Evolutionary conservation across 2,329 filamentous ascomycete species (phyloP).

Genomic region (Beauveria bassiana): DNA sequence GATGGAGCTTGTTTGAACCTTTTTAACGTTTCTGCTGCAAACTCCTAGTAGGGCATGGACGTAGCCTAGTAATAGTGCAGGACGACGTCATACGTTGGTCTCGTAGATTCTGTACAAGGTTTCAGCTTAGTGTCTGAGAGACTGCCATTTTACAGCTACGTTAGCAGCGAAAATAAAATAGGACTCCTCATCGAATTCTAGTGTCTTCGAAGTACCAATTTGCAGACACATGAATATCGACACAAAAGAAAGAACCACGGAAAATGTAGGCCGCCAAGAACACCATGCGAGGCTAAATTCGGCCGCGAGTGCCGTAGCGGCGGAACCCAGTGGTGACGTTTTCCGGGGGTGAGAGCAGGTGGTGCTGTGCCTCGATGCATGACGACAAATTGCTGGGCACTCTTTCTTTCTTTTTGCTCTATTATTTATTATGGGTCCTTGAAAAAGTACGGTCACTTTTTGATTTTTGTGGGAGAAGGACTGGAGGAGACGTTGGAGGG

Average conservation of each 20-base stretch:
- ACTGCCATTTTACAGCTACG: too few relatives aligned
- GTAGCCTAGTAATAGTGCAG: background rate
- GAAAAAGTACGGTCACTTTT: too few relatives aligned
- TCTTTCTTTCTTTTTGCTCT: background rate
- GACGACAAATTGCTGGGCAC: conserved; percentile 1
- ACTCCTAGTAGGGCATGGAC: background rate
- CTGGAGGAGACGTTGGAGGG: background rate
- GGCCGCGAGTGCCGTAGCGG: background rate
- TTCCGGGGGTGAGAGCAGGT: background rate
- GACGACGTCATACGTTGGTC: background rate
- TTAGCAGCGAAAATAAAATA: too few relatives aligned
- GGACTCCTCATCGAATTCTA: too few relatives aligned
- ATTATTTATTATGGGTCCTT: background rate
- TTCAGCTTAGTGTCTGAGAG: background rate
- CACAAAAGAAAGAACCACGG: background rate
- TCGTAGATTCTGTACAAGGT: background rate
- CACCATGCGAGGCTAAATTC: background rate
- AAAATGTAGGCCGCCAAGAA: background rate
- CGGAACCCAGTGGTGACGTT: conserved; percentile 2
- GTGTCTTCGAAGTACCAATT: too few relatives aligned
- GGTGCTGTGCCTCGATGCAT: conserved; percentile 9
- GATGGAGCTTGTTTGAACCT: background rate
- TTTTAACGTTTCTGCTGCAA: background rate
- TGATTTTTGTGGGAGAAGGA: too few relatives aligned
- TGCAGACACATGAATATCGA: background rate